Conservation (phyloP, 768 basidiomycete genomes). For the Trametes elegans region DNA sequence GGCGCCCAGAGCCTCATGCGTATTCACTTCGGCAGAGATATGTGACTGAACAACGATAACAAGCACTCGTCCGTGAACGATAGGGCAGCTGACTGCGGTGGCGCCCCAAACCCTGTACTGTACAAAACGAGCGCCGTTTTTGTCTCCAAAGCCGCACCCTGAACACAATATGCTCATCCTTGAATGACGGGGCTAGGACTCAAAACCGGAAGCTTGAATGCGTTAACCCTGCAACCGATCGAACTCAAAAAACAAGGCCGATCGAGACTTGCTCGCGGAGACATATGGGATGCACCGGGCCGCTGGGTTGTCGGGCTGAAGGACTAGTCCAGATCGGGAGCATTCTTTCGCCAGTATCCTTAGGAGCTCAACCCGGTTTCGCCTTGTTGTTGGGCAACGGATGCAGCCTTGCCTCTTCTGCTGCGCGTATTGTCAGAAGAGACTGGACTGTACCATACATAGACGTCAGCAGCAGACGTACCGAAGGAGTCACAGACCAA, state of each 20-base stretch:
- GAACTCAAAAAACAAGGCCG: neutral
- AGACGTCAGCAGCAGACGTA: too few species aligned
- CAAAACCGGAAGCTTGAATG: neutral
- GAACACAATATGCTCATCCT: neutral
- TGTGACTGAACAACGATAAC: neutral
- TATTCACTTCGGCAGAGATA: neutral
- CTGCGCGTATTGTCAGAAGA: neutral
- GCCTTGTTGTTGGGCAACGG: neutral
- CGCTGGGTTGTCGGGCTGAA: neutral
- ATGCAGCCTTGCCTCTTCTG: neutral
- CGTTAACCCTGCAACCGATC: neutral
- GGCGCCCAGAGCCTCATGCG: too few species aligned
- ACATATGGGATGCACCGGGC: neutral
- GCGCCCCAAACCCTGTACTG: too few species aligned
- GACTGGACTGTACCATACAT: too few species aligned
- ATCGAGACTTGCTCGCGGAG: slow-evolving; percentile 2
- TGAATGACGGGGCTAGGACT: too few species aligned
- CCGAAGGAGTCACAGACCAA: too few species aligned
- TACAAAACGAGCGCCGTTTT: too few species aligned
- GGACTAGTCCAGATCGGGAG: neutral
- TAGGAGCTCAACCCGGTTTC: too few species aligned
- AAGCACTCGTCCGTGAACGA: too few species aligned
- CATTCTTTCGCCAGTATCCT: neutral
- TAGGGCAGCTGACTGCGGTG: too few species aligned
- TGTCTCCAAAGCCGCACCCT: too few species aligned